Evolutionary conservation across 2,329 filamentous ascomycete species (phyloP).

Genomic region (Talaromyces rugulosus): DNA sequence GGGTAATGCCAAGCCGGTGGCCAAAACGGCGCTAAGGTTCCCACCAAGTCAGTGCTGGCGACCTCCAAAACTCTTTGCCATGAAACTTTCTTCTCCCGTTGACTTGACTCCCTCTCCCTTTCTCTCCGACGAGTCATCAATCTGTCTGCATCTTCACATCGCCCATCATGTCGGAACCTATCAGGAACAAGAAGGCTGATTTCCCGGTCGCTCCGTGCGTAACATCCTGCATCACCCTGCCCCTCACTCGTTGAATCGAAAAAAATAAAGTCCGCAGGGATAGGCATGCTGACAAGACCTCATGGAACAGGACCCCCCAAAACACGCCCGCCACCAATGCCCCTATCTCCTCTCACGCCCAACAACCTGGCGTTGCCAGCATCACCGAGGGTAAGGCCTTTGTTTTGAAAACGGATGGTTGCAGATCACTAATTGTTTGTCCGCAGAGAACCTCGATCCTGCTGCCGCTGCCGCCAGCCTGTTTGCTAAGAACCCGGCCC

Average conservation of each 20-base stretch:
- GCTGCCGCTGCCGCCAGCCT: conserved; percentile 74
- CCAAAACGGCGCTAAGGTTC: conserved; percentile 38
- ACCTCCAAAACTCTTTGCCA: conserved; percentile 31
- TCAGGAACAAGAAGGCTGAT: conserved; percentile 63
- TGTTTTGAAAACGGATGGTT: neutral
- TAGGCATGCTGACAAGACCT: conserved; percentile 14
- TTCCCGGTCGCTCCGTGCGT: conserved; percentile 62
- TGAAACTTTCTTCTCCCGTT: conserved; percentile 34
- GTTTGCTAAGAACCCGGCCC: conserved; percentile 90
- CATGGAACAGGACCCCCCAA: conserved; percentile 75
- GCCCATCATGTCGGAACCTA: conserved; percentile 60
- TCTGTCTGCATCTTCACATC: neutral
- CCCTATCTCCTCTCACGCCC: conserved; percentile 94
- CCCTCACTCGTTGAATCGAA: conserved; percentile 10
- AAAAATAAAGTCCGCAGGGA: conserved; percentile 4
- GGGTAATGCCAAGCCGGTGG: conserved; percentile 38
- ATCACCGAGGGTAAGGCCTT: conserved; percentile 86
- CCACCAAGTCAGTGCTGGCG: conserved; percentile 35
- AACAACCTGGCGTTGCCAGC: conserved; percentile 87
- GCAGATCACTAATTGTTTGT: conserved; percentile 13
- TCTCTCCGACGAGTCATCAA: conserved; percentile 11
- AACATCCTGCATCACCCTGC: conserved; percentile 1
- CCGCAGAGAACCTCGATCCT: conserved; percentile 82
- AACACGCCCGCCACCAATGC: conserved; percentile 96
- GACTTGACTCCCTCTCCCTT: conserved; percentile 9